phyloP scores from a whole-genome alignment of 75 land plant species.

The Cupressus sempervirens region DNA sequence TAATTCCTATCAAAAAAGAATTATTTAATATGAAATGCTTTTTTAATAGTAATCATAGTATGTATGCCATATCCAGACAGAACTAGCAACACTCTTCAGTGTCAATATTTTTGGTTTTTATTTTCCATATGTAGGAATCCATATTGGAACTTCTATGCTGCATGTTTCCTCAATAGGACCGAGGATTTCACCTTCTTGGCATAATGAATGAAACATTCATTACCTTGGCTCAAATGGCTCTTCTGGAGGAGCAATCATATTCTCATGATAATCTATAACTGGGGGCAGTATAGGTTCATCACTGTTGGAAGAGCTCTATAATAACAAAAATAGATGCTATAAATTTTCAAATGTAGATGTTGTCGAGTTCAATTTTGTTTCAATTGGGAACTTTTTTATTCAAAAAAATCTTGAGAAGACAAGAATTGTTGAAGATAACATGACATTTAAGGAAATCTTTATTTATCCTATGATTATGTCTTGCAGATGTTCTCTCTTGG shows the following conservation, averaged over 20 bases:
- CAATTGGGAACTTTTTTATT: too few relatives aligned
- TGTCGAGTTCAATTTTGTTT: too few relatives aligned
- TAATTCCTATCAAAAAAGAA: too few relatives aligned
- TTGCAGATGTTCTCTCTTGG: too few relatives aligned
- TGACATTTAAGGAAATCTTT: too few relatives aligned
- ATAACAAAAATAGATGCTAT: constrained; percentile 76
- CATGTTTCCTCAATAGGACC: constrained; percentile 63
- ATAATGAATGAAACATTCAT: constrained; percentile 52
- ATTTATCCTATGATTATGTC: too few relatives aligned
- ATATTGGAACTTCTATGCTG: constrained; percentile 53
- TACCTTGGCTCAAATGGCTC: constrained; percentile 46
- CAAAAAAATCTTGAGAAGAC: too few relatives aligned
- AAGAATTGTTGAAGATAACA: too few relatives aligned
- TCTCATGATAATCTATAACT: constrained; percentile 56
- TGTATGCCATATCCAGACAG: constrained; percentile 44
- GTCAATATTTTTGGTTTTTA: constrained; percentile 62
- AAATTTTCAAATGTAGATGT: constrained; percentile 83
- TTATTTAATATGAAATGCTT: too few relatives aligned
- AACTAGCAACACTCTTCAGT: constrained; percentile 41
- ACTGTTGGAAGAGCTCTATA: constrained; percentile 81
- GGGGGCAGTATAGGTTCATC: constrained; percentile 44
- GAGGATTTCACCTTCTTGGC: constrained; percentile 50
- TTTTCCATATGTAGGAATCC: constrained; percentile 67
- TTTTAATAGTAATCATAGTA: constrained; percentile 60
- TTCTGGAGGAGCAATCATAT: constrained; percentile 35